Evolutionary conservation across 176 grass and related monocot species (phyloP).

Genomic region (Oryza punctata): DNA sequence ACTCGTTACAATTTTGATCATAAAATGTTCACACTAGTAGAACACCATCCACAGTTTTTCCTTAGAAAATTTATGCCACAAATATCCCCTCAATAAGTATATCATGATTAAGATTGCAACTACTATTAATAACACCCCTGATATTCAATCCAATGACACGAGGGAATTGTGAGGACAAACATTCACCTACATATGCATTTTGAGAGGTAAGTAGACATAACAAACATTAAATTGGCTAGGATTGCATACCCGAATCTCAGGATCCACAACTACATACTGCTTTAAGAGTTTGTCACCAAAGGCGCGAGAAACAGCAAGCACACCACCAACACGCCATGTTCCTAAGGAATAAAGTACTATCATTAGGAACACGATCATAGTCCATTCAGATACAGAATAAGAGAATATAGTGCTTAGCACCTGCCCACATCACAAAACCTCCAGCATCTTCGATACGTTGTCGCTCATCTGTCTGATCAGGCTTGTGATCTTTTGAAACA

Average conservation of each 20-base stretch:
- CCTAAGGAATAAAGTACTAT: slow-evolving; percentile 26
- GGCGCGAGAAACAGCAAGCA: slow-evolving; percentile 63
- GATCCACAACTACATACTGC: slow-evolving; percentile 60
- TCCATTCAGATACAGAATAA: neutral
- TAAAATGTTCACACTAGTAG: neutral
- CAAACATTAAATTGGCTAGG: neutral
- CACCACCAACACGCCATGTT: slow-evolving; percentile 69
- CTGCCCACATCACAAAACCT: slow-evolving; percentile 74
- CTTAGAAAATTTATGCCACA: neutral
- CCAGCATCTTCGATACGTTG: slow-evolving; percentile 66
- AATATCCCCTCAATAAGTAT: neutral
- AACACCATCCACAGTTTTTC: too few species aligned
- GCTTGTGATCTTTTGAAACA: slow-evolving; percentile 72
- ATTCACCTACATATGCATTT: neutral
- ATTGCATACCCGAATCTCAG: slow-evolving; percentile 55
- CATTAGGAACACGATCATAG: neutral
- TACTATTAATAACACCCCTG: neutral
- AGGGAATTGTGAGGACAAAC: neutral
- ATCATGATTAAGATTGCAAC: neutral
- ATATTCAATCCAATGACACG: neutral
- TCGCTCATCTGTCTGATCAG: slow-evolving; percentile 62
- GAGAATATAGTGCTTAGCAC: slow-evolving; percentile 21
- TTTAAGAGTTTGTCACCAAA: slow-evolving; percentile 70
- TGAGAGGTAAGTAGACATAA: neutral
- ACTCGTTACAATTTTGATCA: neutral